phyloP scores from a whole-genome alignment of 139 green algal species.

The Micractinium conductrix region DNA sequence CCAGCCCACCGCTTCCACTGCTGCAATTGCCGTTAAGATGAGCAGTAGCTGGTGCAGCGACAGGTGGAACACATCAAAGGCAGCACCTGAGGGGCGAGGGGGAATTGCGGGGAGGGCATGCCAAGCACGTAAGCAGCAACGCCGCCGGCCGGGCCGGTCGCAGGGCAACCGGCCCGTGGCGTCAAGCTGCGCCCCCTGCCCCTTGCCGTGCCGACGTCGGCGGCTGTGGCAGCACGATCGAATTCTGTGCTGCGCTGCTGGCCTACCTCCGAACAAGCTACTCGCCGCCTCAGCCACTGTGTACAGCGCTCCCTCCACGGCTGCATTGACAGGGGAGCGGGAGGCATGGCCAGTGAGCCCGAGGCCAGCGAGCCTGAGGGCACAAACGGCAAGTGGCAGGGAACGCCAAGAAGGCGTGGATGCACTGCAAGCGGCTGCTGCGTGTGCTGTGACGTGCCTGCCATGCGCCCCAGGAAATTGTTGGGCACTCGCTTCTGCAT shows the following conservation, averaged over 20 bases:
- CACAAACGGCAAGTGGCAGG: not conserved
- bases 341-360: no score
- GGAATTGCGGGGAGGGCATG: not conserved
- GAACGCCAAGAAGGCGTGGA: no score
- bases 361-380: not conserved
- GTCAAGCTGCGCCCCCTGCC: no score
- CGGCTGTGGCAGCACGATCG: no score
- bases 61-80: conserved; percentile 50
- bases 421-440: no score
- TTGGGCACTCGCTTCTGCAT: conserved; percentile 53
- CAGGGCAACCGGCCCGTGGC: no score
- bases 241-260: no score
- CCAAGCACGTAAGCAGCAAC: no score
- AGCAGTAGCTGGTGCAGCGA: conserved; percentile 9
- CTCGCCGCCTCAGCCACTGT: conserved; percentile 30
- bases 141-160: no score
- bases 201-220: no score
- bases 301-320: conserved; percentile 54
- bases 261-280: conserved; percentile 7
- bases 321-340: not conserved
- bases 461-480: conserved; percentile 40
- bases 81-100: not conserved
- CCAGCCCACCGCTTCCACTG: conserved; percentile 13
- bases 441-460: not conserved
- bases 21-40: conserved; percentile 29